phyloP scores from a whole-genome alignment of 495 filamentous ascomycete species.

The Annulohypoxylon moriforme region DNA sequence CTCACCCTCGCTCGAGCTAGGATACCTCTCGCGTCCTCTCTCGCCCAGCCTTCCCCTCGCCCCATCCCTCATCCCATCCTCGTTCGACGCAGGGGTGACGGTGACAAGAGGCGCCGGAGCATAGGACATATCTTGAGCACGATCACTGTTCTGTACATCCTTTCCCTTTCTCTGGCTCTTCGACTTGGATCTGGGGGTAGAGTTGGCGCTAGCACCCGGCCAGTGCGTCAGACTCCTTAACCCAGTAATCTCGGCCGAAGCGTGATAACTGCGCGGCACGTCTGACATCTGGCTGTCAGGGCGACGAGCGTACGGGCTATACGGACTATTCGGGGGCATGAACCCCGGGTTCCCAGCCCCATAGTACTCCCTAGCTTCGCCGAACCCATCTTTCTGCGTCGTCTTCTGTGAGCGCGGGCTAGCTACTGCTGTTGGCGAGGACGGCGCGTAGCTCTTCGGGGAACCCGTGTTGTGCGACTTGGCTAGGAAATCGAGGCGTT shows the following conservation, averaged over 20 bases:
- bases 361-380: not conserved
- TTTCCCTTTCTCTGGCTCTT: not conserved
- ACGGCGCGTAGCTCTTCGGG: constrained; percentile 15
- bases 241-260: constrained; percentile 43
- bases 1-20: constrained; percentile 51
- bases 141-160: not conserved
- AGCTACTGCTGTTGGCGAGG: constrained; percentile 35
- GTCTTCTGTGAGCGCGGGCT: constrained; percentile 12
- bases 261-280: constrained; percentile 41
- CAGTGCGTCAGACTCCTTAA: constrained; percentile 43
- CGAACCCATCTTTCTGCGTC: not conserved
- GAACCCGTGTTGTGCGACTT: constrained; percentile 23
- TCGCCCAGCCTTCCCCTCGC: too few species aligned
- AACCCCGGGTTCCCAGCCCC: constrained; percentile 15
- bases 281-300: constrained; percentile 40
- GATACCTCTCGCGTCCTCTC: constrained; percentile 2
- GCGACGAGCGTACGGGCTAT: constrained; percentile 34
- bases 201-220: not conserved
- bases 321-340: constrained; percentile 45
- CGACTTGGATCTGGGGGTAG: not conserved
- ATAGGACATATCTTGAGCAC: not conserved
- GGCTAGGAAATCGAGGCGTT: constrained; percentile 53
- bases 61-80: not conserved
- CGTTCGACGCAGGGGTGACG: constrained; percentile 1
- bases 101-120: not conserved